Evolutionary conservation across 2,329 filamentous ascomycete species (phyloP), one percentile per base, ranked within the genome.

Genomic region (Verticillium nubilum): DNA sequence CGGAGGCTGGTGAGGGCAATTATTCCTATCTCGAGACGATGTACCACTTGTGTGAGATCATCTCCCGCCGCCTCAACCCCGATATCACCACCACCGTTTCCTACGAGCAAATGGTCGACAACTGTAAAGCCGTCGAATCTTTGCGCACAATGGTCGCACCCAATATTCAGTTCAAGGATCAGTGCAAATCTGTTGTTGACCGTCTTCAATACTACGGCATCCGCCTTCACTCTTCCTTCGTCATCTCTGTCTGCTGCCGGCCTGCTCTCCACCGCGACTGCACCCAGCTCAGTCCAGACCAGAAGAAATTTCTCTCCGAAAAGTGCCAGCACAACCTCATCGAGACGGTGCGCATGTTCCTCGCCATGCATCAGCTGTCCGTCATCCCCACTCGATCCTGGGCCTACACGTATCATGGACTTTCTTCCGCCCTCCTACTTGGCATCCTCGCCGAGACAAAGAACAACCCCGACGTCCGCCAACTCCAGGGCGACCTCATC

Each of bases 331-430:
- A 76, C 17, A 87, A 87, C 66, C 74, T 88, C 27, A 83, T 83
- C 5, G 85, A 88, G 67, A 88, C 85, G 13, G 85, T 88, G 12
- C 80, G 84, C 47, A 88, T 88, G 85, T 88, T 88, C 67, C 74
- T 88, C 25, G 83, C 85, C 17, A 88, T 88, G 86, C 85, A 88
- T 69, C 85, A 87, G 63, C 73, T 88, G 29, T 87, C 85, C 2
- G 82, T 86, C 9, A 87, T 88, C 54, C 86, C 86, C 1, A 88
- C 86, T 0, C 77, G 86, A 27, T 87, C 84, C 59, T 88, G 86
- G 86, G 85, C 86, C 0, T 88, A 88, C 62, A 88, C 86, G 1
- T 88, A 88, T 60, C 85, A 88, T 65, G 85, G 86, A 1, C 77
- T 88, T 7, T 88, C 85, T 9, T 88, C 86, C 0, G 86, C 86